phyloP scores from a whole-genome alignment of 768 basidiomycete genomes.

The Tulasnella sp. region DNA sequence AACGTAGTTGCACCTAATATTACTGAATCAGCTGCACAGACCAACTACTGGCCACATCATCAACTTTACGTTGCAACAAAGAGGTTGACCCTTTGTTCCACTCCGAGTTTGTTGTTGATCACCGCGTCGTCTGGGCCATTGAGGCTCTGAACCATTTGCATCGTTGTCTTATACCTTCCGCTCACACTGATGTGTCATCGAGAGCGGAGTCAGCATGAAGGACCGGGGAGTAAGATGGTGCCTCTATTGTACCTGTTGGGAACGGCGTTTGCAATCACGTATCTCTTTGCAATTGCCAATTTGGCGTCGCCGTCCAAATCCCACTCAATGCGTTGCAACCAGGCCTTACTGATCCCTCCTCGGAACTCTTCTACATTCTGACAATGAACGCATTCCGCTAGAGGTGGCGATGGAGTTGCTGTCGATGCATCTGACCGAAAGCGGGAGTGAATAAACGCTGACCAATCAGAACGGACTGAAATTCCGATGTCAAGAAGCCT shows the following conservation, averaged over 20 bases:
- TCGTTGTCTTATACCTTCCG: conserved; percentile 55
- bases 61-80: conserved; percentile 26
- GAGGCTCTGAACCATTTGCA: conserved; percentile 64
- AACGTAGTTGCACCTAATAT: conserved; percentile 55
- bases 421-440: not conserved
- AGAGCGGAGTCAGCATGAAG: not conserved
- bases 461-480: conserved; percentile 52
- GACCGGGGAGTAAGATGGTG: conserved; percentile 8
- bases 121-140: conserved; percentile 33
- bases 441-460: conserved; percentile 38
- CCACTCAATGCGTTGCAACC: conserved; percentile 36
- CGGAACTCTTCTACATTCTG: conserved; percentile 61
- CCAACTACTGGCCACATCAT: no score
- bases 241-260: conserved; percentile 46
- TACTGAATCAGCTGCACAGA: no score
- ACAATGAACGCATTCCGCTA: conserved; percentile 46
- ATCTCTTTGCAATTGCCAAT: conserved; percentile 44
- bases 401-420: conserved; percentile 20
- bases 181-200: conserved; percentile 40
- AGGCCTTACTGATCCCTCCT: conserved; percentile 54
- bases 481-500: conserved; percentile 21
- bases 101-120: not conserved
- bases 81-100: conserved; percentile 32
- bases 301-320: conserved; percentile 29
- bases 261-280: conserved; percentile 61